Evolutionary conservation across 1,284 basidiomycete species (phyloP), one percentile per base, ranked within the genome.

Genomic region (Trichosporon coremiiforme): DNA sequence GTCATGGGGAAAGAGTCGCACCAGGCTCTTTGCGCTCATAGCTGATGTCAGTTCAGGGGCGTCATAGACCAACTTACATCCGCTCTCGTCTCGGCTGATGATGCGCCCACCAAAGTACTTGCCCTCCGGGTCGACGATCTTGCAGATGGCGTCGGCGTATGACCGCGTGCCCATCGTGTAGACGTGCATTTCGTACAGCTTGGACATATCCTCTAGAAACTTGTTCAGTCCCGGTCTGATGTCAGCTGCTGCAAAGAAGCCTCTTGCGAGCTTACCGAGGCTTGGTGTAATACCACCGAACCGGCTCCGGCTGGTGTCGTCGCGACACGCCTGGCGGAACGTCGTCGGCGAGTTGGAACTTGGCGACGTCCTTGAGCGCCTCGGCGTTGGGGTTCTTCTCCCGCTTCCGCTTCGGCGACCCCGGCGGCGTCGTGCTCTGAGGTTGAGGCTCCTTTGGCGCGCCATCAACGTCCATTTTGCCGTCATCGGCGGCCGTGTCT

Each of bases 111-210:
- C 91, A 78, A 99, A 99, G 72, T 92, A 87, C 80, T 87, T 89
- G 15, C 90, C 90, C 68, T 91, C 89, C 10, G 95, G 93, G 84
- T 99, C 96, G 79, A 99, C 92, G 45, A 94, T 90, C 68, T 90
- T 89, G 84, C 95, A 98, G 17, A 98, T 95, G 82, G 95, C 90
- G 83, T 95, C 92, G 53, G 96, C 96, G 82, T 99, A 99, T 60
- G 94, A 91, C 57, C 96, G 89, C 20, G 96, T 98, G 68, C 96
- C 96, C 95, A 99, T 99, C 29, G 96, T 99, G 85, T 99, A 99
- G 65, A 99, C 95, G 83, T 98, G 96, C 92, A 99, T 93, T 84
- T 99, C 94, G 84, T 97, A 99, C 78, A 91, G 90, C 68, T 87
- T 84, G 60, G 91, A 88, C 74, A 93, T 87, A 62, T 87, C 85